These are phyloP conservation scores for Flaveria sonorensis DNA, from an alignment of 129 eudicot genomes.

Conservation along the genomic window DNA sequence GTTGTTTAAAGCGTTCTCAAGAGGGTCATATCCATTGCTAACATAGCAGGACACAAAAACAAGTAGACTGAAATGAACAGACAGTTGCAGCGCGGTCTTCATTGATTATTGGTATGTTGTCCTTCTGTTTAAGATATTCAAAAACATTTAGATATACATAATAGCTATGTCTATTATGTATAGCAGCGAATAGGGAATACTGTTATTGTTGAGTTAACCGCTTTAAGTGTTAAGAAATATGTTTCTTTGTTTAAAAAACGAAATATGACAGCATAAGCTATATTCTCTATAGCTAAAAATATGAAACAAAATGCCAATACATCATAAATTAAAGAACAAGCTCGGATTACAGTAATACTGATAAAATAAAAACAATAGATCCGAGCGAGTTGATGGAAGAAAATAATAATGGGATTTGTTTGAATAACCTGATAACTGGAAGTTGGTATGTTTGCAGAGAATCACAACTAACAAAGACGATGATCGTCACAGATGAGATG, in stretches of 20 bases:
- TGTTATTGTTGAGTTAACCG: not conserved
- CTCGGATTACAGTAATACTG: not conserved
- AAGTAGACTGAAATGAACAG: not conserved
- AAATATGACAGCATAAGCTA: not conserved
- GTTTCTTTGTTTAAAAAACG: not conserved
- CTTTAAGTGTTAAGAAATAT: not conserved
- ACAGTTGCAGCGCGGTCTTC: not conserved
- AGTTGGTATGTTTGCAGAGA: not conserved
- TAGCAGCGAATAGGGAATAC: no score
- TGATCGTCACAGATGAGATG: not conserved
- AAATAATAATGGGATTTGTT: not conserved
- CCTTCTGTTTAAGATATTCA: not conserved
- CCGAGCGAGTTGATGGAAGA: not conserved
- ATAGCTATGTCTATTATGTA: not conserved
- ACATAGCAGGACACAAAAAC: not conserved
- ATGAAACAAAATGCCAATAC: not conserved
- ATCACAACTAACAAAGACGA: not conserved
- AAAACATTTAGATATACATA: not conserved
- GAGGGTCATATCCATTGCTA: not conserved
- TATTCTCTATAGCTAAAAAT: not conserved
- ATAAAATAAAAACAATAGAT: not conserved
- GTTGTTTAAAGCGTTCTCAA: not conserved
- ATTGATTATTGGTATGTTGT: not conserved
- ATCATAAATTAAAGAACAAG: not conserved
- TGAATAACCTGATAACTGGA: slow-evolving; percentile 1